Evolutionary conservation across 2,329 filamentous ascomycete genomes (phyloP).

Genomic region (Monilinia vaccinii-corymbosi): DNA sequence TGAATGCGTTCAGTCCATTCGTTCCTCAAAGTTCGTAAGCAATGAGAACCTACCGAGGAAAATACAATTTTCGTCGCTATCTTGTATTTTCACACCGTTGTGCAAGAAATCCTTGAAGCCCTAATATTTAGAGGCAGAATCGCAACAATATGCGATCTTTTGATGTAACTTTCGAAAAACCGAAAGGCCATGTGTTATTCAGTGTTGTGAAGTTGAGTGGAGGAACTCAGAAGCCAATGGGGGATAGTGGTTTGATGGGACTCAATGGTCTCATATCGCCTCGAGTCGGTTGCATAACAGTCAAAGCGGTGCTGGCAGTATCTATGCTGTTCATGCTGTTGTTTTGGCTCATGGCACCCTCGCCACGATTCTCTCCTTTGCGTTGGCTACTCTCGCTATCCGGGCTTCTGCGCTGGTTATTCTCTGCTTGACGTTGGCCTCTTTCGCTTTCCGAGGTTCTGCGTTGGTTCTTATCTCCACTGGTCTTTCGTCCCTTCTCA

Average conservation of each 20-base stretch:
- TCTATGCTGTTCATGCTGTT: conserved; percentile 37
- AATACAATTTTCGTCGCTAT: not conserved
- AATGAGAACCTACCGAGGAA: conserved; percentile 4
- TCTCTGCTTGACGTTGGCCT: not conserved
- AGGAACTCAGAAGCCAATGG: conserved; percentile 40
- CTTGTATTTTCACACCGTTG: not conserved
- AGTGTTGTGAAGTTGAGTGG: not conserved
- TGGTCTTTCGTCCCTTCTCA: conserved; percentile 6
- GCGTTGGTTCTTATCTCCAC: not conserved
- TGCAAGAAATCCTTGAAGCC: not conserved
- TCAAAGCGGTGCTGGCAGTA: conserved; percentile 24
- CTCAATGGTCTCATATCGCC: conserved; percentile 41
- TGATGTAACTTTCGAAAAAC: not conserved
- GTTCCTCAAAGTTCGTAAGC: conserved; percentile 2
- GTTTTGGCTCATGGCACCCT: conserved; percentile 22
- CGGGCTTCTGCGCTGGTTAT: not conserved
- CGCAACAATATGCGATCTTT: not conserved
- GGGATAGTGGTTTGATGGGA: conserved; percentile 57
- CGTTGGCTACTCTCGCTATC: not conserved
- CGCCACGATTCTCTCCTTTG: not conserved
- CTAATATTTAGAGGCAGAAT: not conserved
- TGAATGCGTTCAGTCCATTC: conserved; percentile 6
- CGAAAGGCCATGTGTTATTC: not conserved
- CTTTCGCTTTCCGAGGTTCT: not conserved
- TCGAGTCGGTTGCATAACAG: conserved; percentile 19